phyloP scores from a whole-genome alignment of 2,329 filamentous ascomycete genomes.

The Penicillium sp. region DNA sequence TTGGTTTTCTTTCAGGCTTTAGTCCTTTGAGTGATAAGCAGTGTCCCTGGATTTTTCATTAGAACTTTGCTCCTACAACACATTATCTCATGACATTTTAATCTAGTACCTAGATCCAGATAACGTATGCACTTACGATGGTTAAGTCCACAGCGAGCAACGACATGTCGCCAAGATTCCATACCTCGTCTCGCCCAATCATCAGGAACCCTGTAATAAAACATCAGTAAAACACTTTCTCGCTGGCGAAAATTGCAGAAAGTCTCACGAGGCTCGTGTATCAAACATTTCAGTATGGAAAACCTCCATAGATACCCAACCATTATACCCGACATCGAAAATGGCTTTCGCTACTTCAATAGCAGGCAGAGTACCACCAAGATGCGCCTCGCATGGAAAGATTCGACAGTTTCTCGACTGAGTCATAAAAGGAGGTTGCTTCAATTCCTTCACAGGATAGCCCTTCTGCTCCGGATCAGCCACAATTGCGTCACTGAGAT shows the following conservation, averaged over 20 bases:
- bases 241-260: neutral
- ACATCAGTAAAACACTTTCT: neutral
- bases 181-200: constrained; percentile 11
- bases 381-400: constrained; percentile 17
- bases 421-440: constrained; percentile 23
- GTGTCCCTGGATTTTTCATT: neutral
- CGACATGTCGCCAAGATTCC: constrained; percentile 4
- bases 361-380: constrained; percentile 16
- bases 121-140: neutral
- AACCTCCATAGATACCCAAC: constrained; percentile 21
- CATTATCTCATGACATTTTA: neutral
- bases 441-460: constrained; percentile 14
- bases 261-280: constrained; percentile 1
- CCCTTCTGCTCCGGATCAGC: constrained; percentile 17
- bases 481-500: constrained; percentile 21
- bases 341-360: constrained; percentile 16
- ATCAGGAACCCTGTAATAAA: constrained; percentile 6
- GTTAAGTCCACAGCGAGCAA: constrained; percentile 5
- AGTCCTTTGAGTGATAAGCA: too few species aligned
- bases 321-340: constrained; percentile 13
- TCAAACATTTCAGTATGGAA: constrained; percentile 15
- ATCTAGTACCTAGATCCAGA: neutral
- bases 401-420: constrained; percentile 24
- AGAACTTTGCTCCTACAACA: neutral
- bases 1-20: neutral